Percentiles rank a stretch among this genome's conserved stretches.
These are phyloP conservation scores for Gaeumannomyces tritici DNA, from an alignment of 2,329 filamentous ascomycete genomes.

Conservation along the genomic window DNA sequence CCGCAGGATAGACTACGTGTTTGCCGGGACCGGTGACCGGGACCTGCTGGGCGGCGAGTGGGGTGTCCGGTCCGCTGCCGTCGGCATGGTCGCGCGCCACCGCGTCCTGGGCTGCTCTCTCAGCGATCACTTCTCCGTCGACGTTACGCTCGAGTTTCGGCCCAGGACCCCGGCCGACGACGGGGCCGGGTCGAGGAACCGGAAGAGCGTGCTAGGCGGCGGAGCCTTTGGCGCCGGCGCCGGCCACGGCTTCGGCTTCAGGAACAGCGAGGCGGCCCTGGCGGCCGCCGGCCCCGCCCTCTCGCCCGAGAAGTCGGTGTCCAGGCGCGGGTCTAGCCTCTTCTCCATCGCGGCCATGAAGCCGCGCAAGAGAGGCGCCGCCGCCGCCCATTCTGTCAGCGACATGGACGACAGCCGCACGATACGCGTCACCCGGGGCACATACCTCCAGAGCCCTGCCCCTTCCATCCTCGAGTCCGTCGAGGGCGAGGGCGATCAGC, in stretches of 20 bases:
- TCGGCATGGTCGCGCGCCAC: constrained; percentile 76
- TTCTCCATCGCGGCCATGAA: not conserved
- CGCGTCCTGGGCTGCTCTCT: constrained; percentile 74
- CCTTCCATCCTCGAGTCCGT: constrained; percentile 5
- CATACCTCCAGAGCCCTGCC: constrained; percentile 28
- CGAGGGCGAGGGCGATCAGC: constrained; percentile 8
- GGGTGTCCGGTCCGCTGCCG: constrained; percentile 59
- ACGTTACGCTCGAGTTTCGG: constrained; percentile 52
- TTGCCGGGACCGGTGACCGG: constrained; percentile 47
- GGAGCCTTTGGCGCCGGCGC: not conserved
- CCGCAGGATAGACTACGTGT: constrained; percentile 93
- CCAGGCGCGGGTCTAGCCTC: not conserved
- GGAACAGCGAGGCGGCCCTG: not conserved
- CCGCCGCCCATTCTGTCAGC: not conserved
- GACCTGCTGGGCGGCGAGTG: constrained; percentile 36
- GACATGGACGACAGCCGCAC: constrained; percentile 12
- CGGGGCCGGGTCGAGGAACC: not conserved
- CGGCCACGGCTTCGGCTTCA: not conserved
- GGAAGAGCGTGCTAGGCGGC: not conserved
- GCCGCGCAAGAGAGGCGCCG: not conserved
- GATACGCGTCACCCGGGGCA: constrained; percentile 21
- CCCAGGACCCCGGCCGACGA: not conserved
- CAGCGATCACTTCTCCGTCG: constrained; percentile 90
- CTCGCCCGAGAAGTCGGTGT: not conserved
- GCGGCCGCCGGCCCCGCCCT: not conserved